A percentile compares a stretch with the other conserved stretches of the same genome.
phyloP scores from a whole-genome alignment of 257 asterid genomes.

The Coffea eugenioides region DNA sequence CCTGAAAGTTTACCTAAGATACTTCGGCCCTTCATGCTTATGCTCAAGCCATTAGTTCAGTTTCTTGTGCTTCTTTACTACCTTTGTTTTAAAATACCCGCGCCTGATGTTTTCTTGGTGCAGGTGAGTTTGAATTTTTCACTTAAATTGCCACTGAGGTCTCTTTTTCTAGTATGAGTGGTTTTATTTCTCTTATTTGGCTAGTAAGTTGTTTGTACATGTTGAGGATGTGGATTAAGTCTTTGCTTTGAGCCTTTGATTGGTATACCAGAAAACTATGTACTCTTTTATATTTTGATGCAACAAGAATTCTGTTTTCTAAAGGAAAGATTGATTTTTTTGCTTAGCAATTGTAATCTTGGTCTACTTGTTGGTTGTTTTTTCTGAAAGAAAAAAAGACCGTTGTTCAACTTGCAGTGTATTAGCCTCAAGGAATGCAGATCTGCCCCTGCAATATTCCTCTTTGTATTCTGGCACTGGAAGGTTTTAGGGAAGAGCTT shows the following conservation, averaged over 20 bases:
- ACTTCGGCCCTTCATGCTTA: slow-evolving; percentile 73
- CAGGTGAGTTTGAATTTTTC: slow-evolving; percentile 59
- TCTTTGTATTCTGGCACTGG: neutral
- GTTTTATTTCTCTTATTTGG: neutral
- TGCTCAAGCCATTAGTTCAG: slow-evolving; percentile 77
- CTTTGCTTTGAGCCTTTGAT: neutral
- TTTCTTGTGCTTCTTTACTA: slow-evolving; percentile 88
- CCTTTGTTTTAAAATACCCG: slow-evolving; percentile 75
- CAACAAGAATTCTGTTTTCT: neutral
- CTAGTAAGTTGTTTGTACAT: neutral
- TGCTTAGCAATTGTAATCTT: neutral
- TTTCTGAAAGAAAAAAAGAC: neutral
- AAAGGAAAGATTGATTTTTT: too few species aligned
- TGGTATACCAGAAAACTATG: neutral
- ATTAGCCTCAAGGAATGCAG: neutral
- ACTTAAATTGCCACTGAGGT: neutral
- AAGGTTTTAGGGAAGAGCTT: neutral
- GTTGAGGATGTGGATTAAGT: neutral
- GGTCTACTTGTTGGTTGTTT: neutral
- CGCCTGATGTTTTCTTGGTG: slow-evolving; percentile 87
- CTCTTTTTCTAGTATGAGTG: neutral
- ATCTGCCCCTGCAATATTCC: neutral
- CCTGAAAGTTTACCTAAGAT: slow-evolving; percentile 63
- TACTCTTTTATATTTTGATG: neutral
- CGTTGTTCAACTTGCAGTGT: neutral